Evolutionary conservation across 768 basidiomycete species (phyloP), one percentile per base, ranked within the genome.

Genomic region (Tylopilus subfusipes): DNA sequence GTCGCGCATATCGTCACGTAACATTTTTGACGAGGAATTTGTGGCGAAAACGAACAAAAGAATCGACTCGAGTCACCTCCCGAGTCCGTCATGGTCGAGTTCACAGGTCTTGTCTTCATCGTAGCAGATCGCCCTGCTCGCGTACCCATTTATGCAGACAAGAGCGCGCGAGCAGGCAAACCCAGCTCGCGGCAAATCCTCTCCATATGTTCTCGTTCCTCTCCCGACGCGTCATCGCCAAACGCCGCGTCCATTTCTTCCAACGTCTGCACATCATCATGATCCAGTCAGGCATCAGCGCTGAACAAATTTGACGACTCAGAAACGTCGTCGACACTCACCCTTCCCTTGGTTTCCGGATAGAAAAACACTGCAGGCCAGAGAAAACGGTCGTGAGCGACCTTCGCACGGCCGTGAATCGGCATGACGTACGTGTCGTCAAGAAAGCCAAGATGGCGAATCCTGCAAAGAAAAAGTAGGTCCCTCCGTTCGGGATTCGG

Each of bases 201-300:
- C 22, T 54, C 57, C 70, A 68, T 65, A 16, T 52, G 68, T 18
- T 67, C 54, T 6, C 56, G 65, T 48, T 67, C 66, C 45, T 58
- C 56, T 1, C 66, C 68, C 11, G 67, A 56, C 43, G 64, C 52
- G 13, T 61, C 59, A 18, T 70, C 70, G 9, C 68, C 70, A 56
- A 70, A 70, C 16, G 63, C 65, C 3, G 59, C 63, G 29, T 70
- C 63, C 70, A 70, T 72, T 36, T 72, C 69, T 50, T 70, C 69
- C 47, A 70, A 47, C 1, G 70, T 70, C 70, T 72, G 40, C 5
- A 33, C 5, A 33, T n/a, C 9, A 19, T 11, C 33, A n/a, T 11
- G 31, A 36, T 38, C 9, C 36, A 38, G n/a, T 38, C 21, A n/a
- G 38, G 24, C 12, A 14, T 64, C 14, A 59, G 50, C 14, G 4